Evolutionary conservation across 345 rosid genomes (phyloP).

Genomic region (Gossypium sturtianum): DNA sequence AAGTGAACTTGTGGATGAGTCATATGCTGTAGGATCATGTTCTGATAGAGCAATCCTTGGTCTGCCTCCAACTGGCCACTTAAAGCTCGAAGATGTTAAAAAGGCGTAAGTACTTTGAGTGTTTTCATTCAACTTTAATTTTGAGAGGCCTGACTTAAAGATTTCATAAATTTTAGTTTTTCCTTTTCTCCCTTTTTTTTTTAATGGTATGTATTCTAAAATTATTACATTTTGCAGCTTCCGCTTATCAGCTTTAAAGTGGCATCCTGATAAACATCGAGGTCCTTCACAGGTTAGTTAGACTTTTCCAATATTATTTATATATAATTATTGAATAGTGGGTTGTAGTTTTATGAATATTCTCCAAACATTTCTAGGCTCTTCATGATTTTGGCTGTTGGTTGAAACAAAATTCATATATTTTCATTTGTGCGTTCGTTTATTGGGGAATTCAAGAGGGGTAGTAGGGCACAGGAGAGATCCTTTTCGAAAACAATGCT

Average conservation of each 20-base stretch:
- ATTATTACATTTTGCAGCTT: slow-evolving; percentile 46
- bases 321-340: not conserved
- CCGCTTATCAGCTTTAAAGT: slow-evolving; percentile 67
- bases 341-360: not conserved
- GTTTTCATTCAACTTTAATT: not conserved
- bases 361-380: not conserved
- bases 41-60: slow-evolving; percentile 62
- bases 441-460: too few relatives aligned
- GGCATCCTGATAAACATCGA: slow-evolving; percentile 94
- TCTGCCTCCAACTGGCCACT: slow-evolving; percentile 58
- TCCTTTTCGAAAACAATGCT: not conserved
- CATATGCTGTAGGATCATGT: slow-evolving; percentile 37
- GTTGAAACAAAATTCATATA: too few relatives aligned
- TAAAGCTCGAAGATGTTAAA: slow-evolving; percentile 72
- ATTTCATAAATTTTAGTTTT: not conserved
- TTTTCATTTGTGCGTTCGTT: too few relatives aligned
- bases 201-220: not conserved
- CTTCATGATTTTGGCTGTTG: not conserved
- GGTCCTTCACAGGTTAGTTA: slow-evolving; percentile 59
- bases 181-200: not conserved
- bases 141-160: too few relatives aligned
- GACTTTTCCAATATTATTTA: too few relatives aligned
- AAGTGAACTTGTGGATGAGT: slow-evolving; percentile 36
- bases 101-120: slow-evolving; percentile 46
- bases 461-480: not conserved